A percentile compares a stretch with the other conserved stretches of the same genome.
These are phyloP conservation scores for Phytophthora macrochlamydospora DNA, from an alignment of 352 stramenopile genomes.

Conservation along the genomic window DNA sequence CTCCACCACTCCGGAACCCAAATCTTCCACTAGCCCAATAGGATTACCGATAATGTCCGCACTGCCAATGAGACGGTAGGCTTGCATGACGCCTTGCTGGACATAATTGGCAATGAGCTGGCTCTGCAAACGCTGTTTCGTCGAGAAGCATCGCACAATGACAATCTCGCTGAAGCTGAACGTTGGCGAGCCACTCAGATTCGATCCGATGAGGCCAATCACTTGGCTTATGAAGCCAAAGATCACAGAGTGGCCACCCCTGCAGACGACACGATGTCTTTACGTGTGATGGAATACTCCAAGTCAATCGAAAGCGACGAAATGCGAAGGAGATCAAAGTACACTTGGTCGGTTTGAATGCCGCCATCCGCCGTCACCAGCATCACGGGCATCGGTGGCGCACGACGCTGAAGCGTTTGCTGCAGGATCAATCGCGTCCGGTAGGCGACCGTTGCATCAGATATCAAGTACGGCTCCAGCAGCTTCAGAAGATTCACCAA, in stretches of 20 bases:
- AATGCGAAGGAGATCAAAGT: constrained; percentile 84
- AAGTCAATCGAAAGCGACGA: constrained; percentile 74
- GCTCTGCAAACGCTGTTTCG: constrained; percentile 74
- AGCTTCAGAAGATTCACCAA: constrained; percentile 83
- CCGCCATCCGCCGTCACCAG: constrained; percentile 59
- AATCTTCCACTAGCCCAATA: constrained; percentile 86
- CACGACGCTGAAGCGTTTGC: constrained; percentile 56
- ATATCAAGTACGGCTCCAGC: constrained; percentile 79
- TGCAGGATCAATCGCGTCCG: constrained; percentile 69
- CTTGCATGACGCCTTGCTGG: constrained; percentile 82
- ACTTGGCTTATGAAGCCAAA: constrained; percentile 83
- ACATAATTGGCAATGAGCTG: constrained; percentile 87
- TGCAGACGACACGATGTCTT: constrained; percentile 77
- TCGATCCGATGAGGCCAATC: constrained; percentile 83
- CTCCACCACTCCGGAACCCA: constrained; percentile 85
- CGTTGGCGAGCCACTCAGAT: constrained; percentile 81
- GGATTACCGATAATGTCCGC: constrained; percentile 89
- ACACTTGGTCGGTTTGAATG: constrained; percentile 79
- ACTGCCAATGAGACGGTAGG: constrained; percentile 83
- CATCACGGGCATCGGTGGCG: constrained; percentile 67
- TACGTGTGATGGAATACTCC: constrained; percentile 86
- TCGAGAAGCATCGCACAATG: constrained; percentile 84
- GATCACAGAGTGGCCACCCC: constrained; percentile 74
- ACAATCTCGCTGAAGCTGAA: constrained; percentile 89
- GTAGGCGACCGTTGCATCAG: constrained; percentile 62